phyloP scores from a whole-genome alignment of 345 rosid genomes.

The Aegle marmelos region DNA sequence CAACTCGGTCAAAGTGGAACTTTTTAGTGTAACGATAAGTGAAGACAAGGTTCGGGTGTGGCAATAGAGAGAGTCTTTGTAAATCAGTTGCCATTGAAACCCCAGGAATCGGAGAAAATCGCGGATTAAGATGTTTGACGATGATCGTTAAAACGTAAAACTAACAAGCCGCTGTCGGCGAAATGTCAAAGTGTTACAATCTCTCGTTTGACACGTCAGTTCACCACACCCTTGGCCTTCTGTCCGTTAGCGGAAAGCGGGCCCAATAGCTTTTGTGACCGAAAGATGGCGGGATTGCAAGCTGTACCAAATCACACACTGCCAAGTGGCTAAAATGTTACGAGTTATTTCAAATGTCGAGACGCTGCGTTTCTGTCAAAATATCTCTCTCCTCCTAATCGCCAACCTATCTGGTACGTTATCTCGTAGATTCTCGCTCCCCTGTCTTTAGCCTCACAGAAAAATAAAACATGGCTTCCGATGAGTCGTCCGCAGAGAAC shows the following conservation, averaged over 20 bases:
- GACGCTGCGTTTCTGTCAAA: constrained; percentile 3
- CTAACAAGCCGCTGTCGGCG: not conserved
- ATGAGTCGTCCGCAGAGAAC: constrained; percentile 25
- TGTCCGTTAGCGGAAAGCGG: not conserved
- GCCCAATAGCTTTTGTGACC: constrained; percentile 13
- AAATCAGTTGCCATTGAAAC: constrained; percentile 45
- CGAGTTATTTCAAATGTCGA: not conserved
- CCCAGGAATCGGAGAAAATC: not conserved
- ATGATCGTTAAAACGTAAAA: not conserved
- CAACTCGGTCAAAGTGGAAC: constrained; percentile 6
- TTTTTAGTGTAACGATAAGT: constrained; percentile 6
- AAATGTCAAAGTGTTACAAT: constrained; percentile 5
- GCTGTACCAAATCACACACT: not conserved
- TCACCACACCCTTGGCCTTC: not conserved
- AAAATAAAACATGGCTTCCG: constrained; percentile 27
- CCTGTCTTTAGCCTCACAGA: not conserved
- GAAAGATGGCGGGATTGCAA: not conserved
- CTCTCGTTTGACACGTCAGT: constrained; percentile 6
- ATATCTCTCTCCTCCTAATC: constrained; percentile 6
- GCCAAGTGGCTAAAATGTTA: not conserved
- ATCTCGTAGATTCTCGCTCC: not conserved
- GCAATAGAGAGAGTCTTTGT: constrained; percentile 35
- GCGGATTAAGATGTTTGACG: not conserved
- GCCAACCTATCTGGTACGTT: not conserved
- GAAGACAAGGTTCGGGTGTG: constrained; percentile 29